phyloP scores from a whole-genome alignment of 257 asterid genomes.

The Penstemon barbatus region DNA sequence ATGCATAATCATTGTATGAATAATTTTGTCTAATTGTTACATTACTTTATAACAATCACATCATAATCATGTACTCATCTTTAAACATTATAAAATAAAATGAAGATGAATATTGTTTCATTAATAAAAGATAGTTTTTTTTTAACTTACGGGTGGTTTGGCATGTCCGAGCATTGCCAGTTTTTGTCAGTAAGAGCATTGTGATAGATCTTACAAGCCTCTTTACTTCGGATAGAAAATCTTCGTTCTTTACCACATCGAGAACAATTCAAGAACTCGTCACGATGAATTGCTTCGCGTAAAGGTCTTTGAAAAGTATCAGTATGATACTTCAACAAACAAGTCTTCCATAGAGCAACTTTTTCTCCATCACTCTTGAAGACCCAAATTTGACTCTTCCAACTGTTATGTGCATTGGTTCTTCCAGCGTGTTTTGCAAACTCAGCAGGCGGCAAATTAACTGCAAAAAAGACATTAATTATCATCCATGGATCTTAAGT shows the following conservation, averaged over 20 bases:
- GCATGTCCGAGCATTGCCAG: conserved; percentile 31
- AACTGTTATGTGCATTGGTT: conserved; percentile 8
- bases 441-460: conserved; percentile 19
- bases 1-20: too few relatives aligned
- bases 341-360: conserved; percentile 18
- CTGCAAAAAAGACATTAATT: neutral
- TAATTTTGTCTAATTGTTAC: too few relatives aligned
- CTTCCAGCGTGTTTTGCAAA: conserved; percentile 29
- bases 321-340: conserved; percentile 24
- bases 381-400: conserved; percentile 34
- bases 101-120: too few relatives aligned
- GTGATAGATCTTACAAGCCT: conserved; percentile 18
- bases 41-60: too few relatives aligned
- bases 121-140: neutral
- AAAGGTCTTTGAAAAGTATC: conserved; percentile 21
- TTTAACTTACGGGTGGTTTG: conserved; percentile 17
- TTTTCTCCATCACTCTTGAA: conserved; percentile 19
- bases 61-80: too few relatives aligned
- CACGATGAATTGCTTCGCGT: conserved; percentile 23
- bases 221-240: conserved; percentile 8
- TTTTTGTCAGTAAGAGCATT: conserved; percentile 4
- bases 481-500: too few relatives aligned
- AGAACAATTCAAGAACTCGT: conserved; percentile 31
- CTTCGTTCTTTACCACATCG: conserved; percentile 21
- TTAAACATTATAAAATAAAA: too few relatives aligned